Percentiles rank a stretch among this genome's conserved stretches.
phyloP scores from a whole-genome alignment of 108 stramenopile species.

The Seminavis robusta region DNA sequence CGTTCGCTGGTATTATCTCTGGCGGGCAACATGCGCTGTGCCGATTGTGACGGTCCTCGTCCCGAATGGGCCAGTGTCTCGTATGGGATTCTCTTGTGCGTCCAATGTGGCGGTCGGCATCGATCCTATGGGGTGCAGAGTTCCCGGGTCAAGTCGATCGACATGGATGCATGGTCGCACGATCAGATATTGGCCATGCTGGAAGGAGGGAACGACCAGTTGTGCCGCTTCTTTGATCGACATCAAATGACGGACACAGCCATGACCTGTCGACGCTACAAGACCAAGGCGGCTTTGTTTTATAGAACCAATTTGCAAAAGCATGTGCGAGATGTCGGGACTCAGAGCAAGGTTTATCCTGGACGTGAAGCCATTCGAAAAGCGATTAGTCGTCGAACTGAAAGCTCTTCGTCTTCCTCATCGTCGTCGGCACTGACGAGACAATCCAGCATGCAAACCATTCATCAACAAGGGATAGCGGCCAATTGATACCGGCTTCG shows the following conservation, averaged over 20 bases:
- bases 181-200: conserved; percentile 51
- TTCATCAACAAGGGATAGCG: too few relatives aligned
- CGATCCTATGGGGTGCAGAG: conserved; percentile 73
- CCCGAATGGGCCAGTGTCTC: conserved; percentile 79
- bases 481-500: too few relatives aligned
- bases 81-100: conserved; percentile 74
- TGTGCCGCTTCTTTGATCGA: conserved; percentile 44
- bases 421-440: too few relatives aligned
- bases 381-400: too few relatives aligned
- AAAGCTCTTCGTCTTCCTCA: too few relatives aligned
- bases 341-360: conserved; percentile 33
- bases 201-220: conserved; percentile 61
- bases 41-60: conserved; percentile 62
- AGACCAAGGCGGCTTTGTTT: conserved; percentile 72
- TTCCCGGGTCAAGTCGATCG: conserved; percentile 55
- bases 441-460: too few relatives aligned
- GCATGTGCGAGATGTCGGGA: conserved; percentile 42
- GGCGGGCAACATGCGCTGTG: conserved; percentile 49
- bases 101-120: conserved; percentile 75
- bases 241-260: conserved; percentile 16
- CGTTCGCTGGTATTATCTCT: conserved; percentile 29
- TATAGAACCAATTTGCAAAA: conserved; percentile 51
- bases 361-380: conserved; percentile 45
- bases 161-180: conserved; percentile 68
- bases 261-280: conserved; percentile 36